A percentile compares a stretch with the other conserved stretches of the same genome.
Conservation (phyloP, 495 filamentous ascomycete genomes). For the Penicillium ucsense region DNA sequence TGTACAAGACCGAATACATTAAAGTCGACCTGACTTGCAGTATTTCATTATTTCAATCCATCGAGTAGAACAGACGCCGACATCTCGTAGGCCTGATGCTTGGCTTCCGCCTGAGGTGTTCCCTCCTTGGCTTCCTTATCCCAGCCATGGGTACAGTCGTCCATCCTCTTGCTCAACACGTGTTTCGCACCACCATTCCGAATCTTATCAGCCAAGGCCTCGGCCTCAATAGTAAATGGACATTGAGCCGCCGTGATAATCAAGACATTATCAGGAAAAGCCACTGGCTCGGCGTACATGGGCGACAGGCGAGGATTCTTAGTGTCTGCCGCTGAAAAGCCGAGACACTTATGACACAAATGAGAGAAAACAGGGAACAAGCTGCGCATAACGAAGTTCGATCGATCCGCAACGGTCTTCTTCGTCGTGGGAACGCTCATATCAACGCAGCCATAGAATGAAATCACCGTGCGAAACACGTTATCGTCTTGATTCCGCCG, state of each 20-base stretch:
- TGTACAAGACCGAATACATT: not conserved
- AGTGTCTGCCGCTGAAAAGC: conserved; percentile 11
- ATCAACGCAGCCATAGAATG: conserved; percentile 31
- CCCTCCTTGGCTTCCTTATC: conserved; percentile 24
- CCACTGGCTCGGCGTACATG: conserved; percentile 21
- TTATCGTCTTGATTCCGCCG: not conserved
- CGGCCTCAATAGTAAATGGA: conserved; percentile 30
- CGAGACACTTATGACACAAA: conserved; percentile 19
- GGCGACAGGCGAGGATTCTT: conserved; percentile 35
- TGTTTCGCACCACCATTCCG: conserved; percentile 17
- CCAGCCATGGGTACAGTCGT: conserved; percentile 33
- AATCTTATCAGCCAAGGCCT: conserved; percentile 31
- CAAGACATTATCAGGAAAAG: conserved; percentile 29
- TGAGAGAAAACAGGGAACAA: conserved; percentile 19
- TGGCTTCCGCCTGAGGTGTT: conserved; percentile 20
- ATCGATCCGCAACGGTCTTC: conserved; percentile 17
- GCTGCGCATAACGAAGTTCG: conserved; percentile 19
- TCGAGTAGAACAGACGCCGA: conserved; percentile 15
- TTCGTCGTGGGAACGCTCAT: conserved; percentile 16
- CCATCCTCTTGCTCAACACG: conserved; percentile 28
- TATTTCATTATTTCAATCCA: not conserved
- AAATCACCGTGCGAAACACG: conserved; percentile 25
- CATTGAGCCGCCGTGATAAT: conserved; percentile 35
- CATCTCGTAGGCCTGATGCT: conserved; percentile 26
- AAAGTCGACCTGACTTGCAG: no score